phyloP scores from a whole-genome alignment of 2,329 filamentous ascomycete genomes.

The Claviceps sp. region DNA sequence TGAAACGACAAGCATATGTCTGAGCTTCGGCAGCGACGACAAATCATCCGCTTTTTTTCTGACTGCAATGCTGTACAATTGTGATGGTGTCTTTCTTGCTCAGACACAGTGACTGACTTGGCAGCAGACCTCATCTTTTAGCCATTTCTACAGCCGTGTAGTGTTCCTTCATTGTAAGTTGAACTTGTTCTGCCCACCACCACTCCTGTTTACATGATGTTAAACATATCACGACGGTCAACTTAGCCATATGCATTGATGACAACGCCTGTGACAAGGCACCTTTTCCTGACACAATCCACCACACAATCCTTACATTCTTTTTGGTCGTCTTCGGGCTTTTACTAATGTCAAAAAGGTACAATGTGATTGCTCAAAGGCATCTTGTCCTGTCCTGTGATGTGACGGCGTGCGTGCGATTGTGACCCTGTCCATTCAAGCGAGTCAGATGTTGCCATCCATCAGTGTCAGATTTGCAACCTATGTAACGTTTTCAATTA shows the following conservation, averaged over 20 bases:
- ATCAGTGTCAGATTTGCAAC: too few relatives aligned
- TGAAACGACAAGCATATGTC: conserved; percentile 97
- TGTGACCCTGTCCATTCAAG: too few relatives aligned
- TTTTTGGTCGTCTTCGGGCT: neutral
- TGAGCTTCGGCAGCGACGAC: conserved; percentile 48
- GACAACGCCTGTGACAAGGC: conserved; percentile 34
- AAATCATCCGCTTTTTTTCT: conserved; percentile 20
- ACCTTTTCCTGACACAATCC: conserved; percentile 17
- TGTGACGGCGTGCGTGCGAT: neutral
- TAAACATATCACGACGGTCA: conserved; percentile 34
- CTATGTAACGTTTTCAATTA: too few relatives aligned
- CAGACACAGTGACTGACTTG: conserved; percentile 1
- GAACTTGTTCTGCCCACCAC: neutral
- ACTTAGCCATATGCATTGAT: conserved; percentile 34
- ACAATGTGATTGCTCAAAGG: neutral
- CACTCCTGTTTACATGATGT: conserved; percentile 22
- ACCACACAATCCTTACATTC: neutral
- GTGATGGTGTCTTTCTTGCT: conserved; percentile 4
- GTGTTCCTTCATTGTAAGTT: conserved; percentile 14
- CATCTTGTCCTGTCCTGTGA: neutral
- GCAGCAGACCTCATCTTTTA: neutral
- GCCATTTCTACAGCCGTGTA: neutral
- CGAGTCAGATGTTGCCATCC: too few relatives aligned
- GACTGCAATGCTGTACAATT: conserved; percentile 7
- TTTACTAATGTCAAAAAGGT: conserved; percentile 4